Conservation (phyloP, 2,329 filamentous ascomycete species). For the Penicillium sp. region DNA sequence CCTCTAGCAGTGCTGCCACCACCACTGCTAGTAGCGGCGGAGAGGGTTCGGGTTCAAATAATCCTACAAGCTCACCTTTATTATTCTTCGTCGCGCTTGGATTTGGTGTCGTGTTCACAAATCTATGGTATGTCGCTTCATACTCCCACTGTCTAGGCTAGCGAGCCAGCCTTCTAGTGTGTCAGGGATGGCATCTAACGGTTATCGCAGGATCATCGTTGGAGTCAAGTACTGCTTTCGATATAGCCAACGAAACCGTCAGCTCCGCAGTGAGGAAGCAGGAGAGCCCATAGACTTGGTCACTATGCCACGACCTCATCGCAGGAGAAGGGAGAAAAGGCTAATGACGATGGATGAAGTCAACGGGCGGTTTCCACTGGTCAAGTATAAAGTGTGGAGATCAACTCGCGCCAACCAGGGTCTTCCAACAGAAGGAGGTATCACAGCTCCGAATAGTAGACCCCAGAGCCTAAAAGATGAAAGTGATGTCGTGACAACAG, state of each 20-base stretch:
- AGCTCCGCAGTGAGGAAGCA: constrained; percentile 71
- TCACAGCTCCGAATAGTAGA: constrained; percentile 68
- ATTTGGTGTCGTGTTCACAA: constrained; percentile 97
- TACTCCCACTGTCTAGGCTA: background rate
- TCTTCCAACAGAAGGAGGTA: constrained; percentile 77
- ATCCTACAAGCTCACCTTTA: constrained; percentile 67
- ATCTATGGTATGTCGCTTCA: constrained; percentile 73
- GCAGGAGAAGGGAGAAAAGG: constrained; percentile 92
- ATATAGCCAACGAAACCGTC: constrained; percentile 91
- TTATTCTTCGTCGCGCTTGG: constrained; percentile 94
- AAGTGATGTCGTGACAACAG: constrained; percentile 42
- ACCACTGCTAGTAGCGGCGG: constrained; percentile 29
- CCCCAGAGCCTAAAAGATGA: constrained; percentile 70
- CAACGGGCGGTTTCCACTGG: constrained; percentile 92
- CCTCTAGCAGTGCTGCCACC: constrained; percentile 27
- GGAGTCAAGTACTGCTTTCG: constrained; percentile 99
- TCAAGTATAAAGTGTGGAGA: constrained; percentile 96
- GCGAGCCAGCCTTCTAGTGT: background rate
- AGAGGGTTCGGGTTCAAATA: constrained; percentile 37
- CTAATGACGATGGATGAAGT: constrained; percentile 99
- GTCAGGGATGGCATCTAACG: constrained; percentile 8
- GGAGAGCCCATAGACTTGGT: constrained; percentile 86
- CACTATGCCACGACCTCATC: constrained; percentile 78
- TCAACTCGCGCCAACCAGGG: constrained; percentile 78
- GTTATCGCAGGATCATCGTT: constrained; percentile 83